These are phyloP conservation scores for Pythium myriotylum DNA, from an alignment of 352 stramenopile genomes.

Conservation along the genomic window DNA sequence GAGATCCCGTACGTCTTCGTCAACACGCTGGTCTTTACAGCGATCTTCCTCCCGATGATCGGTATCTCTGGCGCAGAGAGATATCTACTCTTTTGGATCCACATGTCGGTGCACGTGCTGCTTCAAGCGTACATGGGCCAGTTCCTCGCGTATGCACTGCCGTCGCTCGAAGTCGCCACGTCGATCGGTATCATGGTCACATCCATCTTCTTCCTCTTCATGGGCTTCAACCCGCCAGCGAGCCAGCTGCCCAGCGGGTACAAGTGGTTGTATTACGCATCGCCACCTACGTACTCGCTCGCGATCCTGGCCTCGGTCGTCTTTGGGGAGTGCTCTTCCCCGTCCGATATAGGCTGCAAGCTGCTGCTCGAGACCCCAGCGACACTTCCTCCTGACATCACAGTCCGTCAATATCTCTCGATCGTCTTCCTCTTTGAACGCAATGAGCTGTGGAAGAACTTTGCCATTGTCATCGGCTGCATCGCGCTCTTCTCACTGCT, in stretches of 20 bases:
- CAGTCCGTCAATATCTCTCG: conserved; percentile 31
- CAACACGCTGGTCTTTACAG: conserved; percentile 31
- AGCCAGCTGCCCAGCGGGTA: conserved; percentile 46
- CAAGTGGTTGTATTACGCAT: conserved; percentile 60
- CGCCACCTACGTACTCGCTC: conserved; percentile 27
- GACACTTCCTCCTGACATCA: conserved; percentile 13
- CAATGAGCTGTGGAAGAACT: conserved; percentile 32
- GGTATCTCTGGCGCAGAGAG: conserved; percentile 25
- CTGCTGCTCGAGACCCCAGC: conserved; percentile 9
- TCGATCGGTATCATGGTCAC: conserved; percentile 39
- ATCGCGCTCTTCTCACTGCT: conserved; percentile 35
- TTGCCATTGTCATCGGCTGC: conserved; percentile 24
- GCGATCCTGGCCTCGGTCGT: conserved; percentile 21
- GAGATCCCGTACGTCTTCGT: conserved; percentile 54
- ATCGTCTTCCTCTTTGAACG: conserved; percentile 25
- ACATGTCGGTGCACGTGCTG: conserved; percentile 26
- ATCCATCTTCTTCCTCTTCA: conserved; percentile 74
- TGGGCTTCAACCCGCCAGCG: conserved; percentile 67
- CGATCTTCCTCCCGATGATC: conserved; percentile 35
- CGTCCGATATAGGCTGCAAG: conserved; percentile 27
- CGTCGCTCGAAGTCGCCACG: conserved; percentile 29
- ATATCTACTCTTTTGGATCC: conserved; percentile 30
- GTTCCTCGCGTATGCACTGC: conserved; percentile 23
- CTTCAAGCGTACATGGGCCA: conserved; percentile 33
- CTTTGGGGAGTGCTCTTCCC: conserved; percentile 20